phyloP scores from a whole-genome alignment of 2,329 filamentous ascomycete genomes.

The Fusarium chlamydosporum region DNA sequence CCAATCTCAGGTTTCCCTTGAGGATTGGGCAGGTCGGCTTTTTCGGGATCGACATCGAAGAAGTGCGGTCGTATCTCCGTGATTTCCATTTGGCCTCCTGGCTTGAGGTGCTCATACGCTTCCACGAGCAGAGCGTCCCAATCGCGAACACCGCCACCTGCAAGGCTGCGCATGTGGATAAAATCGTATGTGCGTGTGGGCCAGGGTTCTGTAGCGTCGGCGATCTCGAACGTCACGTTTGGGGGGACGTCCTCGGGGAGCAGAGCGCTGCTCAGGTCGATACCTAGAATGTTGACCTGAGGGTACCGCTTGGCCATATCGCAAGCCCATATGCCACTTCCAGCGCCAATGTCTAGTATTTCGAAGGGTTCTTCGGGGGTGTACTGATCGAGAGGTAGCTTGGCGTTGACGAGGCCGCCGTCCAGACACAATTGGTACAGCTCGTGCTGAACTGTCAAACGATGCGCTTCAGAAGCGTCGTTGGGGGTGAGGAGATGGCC shows the following conservation, averaged over 20 bases:
- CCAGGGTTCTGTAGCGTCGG: slow-evolving; percentile 68
- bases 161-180: slow-evolving; percentile 60
- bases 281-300: slow-evolving; percentile 57
- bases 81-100: slow-evolving; percentile 62
- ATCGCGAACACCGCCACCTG: slow-evolving; percentile 62
- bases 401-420: slow-evolving; percentile 52
- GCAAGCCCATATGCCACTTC: slow-evolving; percentile 61
- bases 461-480: slow-evolving; percentile 54
- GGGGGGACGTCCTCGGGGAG: slow-evolving; percentile 64
- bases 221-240: slow-evolving; percentile 71
- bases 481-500: slow-evolving; percentile 55
- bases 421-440: slow-evolving; percentile 56
- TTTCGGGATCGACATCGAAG: slow-evolving; percentile 56
- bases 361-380: slow-evolving; percentile 41
- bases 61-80: slow-evolving; percentile 59
- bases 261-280: slow-evolving; percentile 60
- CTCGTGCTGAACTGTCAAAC: slow-evolving; percentile 54
- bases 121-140: slow-evolving; percentile 57
- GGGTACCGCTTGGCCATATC: slow-evolving; percentile 60
- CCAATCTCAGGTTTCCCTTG: slow-evolving; percentile 44
- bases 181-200: slow-evolving; percentile 57
- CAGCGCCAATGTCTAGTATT: slow-evolving; percentile 61
- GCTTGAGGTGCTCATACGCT: slow-evolving; percentile 59
- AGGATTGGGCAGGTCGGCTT: slow-evolving; percentile 35
- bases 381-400: slow-evolving; percentile 50